Conservation (phyloP, 2,329 filamentous ascomycete genomes). For the Trichophyton simii region DNA sequence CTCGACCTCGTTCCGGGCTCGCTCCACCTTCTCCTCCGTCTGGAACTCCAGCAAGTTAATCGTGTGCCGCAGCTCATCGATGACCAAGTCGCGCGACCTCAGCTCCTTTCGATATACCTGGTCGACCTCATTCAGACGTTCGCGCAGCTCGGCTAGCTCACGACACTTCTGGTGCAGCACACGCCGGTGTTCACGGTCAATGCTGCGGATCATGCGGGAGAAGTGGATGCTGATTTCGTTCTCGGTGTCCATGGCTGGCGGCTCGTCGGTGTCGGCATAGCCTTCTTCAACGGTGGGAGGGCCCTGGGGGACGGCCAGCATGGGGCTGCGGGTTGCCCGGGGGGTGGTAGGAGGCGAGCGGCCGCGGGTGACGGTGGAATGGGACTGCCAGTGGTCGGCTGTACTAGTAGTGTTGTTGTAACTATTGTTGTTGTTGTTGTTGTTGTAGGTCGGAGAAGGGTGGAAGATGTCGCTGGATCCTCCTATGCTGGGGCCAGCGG, state of each 20-base stretch:
- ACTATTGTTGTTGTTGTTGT: neutral
- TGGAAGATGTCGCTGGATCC: neutral
- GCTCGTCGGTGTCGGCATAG: slow-evolving; percentile 13
- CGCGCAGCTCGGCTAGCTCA: slow-evolving; percentile 19
- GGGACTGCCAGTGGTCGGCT: neutral
- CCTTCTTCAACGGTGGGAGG: slow-evolving; percentile 13
- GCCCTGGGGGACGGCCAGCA: slow-evolving; percentile 10
- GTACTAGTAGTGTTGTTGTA: no score
- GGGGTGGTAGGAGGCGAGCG: neutral
- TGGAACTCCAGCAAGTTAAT: slow-evolving; percentile 16
- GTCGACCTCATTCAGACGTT: slow-evolving; percentile 21
- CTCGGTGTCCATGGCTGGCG: slow-evolving; percentile 20
- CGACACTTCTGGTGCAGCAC: slow-evolving; percentile 19
- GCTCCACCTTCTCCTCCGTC: slow-evolving; percentile 19
- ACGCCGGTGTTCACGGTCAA: slow-evolving; percentile 21
- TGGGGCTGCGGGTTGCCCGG: neutral
- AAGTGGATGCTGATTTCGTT: slow-evolving; percentile 23
- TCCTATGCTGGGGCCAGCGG: slow-evolving; percentile 12
- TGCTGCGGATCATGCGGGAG: slow-evolving; percentile 20
- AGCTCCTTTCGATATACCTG: slow-evolving; percentile 22
- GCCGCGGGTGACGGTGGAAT: neutral
- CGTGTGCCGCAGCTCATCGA: slow-evolving; percentile 19
- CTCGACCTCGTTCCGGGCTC: slow-evolving; percentile 22
- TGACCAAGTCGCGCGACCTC: slow-evolving; percentile 19
- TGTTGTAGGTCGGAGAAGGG: neutral